Conservation (phyloP, 2,329 filamentous ascomycete species). For the Ophiocordyceps camponoti-saundersi region DNA sequence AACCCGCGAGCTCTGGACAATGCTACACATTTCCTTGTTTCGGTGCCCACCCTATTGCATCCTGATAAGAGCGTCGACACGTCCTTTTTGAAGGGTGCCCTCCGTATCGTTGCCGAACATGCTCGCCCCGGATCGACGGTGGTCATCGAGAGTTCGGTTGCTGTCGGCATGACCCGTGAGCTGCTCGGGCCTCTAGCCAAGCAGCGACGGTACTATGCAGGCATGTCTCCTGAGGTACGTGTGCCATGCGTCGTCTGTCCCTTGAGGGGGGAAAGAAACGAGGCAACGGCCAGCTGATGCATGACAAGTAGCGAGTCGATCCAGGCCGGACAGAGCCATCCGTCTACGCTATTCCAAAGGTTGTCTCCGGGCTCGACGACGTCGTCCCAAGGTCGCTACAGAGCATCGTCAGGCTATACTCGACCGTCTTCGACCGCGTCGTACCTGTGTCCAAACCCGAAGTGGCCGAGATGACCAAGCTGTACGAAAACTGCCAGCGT, state of each 20-base stretch:
- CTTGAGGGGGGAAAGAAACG: no score
- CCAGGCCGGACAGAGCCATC: slow-evolving; percentile 26
- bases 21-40: slow-evolving; percentile 35
- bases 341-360: slow-evolving; percentile 28
- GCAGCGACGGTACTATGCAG: slow-evolving; percentile 22
- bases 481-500: slow-evolving; percentile 40
- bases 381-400: slow-evolving; percentile 25
- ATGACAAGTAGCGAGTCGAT: slow-evolving; percentile 36
- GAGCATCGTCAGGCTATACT: slow-evolving; percentile 26
- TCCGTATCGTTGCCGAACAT: slow-evolving; percentile 21
- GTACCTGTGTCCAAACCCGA: slow-evolving; percentile 32
- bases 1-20: slow-evolving; percentile 17
- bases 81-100: slow-evolving; percentile 24
- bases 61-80: slow-evolving; percentile 29
- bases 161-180: slow-evolving; percentile 34
- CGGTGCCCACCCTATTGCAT: slow-evolving; percentile 32
- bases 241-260: not conserved
- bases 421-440: slow-evolving; percentile 26
- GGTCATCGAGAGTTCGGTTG: slow-evolving; percentile 35
- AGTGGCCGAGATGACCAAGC: slow-evolving; percentile 39
- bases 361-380: slow-evolving; percentile 34
- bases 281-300: no score
- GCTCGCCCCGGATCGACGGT: slow-evolving; percentile 27
- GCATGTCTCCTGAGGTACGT: slow-evolving; percentile 28
- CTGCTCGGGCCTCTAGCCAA: slow-evolving; percentile 28